Conservation (phyloP, 345 rosid genomes). For the Eutrema heterophyllum region DNA sequence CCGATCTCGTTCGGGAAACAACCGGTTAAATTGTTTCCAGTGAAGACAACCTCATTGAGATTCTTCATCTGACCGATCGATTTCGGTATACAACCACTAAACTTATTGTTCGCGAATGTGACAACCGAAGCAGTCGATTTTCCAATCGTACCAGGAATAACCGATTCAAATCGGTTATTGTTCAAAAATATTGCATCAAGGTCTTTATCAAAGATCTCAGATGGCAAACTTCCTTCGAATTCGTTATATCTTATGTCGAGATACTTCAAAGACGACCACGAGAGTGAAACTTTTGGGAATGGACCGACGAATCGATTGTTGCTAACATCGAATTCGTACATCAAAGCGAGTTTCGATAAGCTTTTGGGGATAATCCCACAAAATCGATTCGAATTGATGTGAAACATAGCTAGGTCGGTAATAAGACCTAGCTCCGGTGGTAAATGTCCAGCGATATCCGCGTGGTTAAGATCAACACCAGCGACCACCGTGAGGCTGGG, state of each 20-base stretch:
- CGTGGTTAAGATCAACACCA: slow-evolving; percentile 63
- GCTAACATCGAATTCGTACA: slow-evolving; percentile 62
- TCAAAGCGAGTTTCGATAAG: slow-evolving; percentile 38
- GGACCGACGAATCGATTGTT: slow-evolving; percentile 59
- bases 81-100: slow-evolving; percentile 58
- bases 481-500: slow-evolving; percentile 43
- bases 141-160: slow-evolving; percentile 46
- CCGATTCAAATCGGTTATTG: slow-evolving; percentile 48
- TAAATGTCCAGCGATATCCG: slow-evolving; percentile 59
- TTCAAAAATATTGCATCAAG: slow-evolving; percentile 67
- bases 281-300: slow-evolving; percentile 43
- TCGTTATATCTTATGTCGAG: slow-evolving; percentile 57
- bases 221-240: slow-evolving; percentile 61
- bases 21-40: slow-evolving; percentile 48
- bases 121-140: slow-evolving; percentile 52
- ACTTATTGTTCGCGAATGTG: slow-evolving; percentile 52
- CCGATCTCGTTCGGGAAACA: slow-evolving; percentile 65
- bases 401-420: slow-evolving; percentile 60
- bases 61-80: slow-evolving; percentile 50
- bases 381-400: slow-evolving; percentile 64
- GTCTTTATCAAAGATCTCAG: slow-evolving; percentile 43
- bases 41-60: slow-evolving; percentile 50
- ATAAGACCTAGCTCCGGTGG: slow-evolving; percentile 54
- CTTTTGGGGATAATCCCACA: slow-evolving; percentile 63
- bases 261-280: slow-evolving; percentile 42